These are phyloP conservation scores for Trichosporon inkin DNA, from an alignment of 1,284 basidiomycete species.

Conservation along the genomic window DNA sequence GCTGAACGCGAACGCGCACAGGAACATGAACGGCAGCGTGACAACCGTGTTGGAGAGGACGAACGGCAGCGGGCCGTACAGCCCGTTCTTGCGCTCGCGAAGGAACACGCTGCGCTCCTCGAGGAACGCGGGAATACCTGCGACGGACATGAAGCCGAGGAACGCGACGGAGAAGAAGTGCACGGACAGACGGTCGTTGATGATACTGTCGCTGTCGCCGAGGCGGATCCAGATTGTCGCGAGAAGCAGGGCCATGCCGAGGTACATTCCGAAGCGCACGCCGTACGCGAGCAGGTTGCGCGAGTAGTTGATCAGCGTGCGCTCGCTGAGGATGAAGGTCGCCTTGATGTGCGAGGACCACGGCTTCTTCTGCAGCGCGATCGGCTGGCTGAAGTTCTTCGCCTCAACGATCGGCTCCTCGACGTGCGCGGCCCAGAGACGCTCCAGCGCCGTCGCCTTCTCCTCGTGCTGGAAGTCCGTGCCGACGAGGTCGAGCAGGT, in stretches of 20 bases:
- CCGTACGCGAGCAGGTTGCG: constrained; percentile 59
- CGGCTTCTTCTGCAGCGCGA: not conserved
- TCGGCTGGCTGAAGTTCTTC: constrained; percentile 5
- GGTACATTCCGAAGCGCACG: constrained; percentile 61
- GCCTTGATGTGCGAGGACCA: constrained; percentile 6
- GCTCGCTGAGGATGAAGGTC: constrained; percentile 17
- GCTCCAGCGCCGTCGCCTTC: constrained; percentile 6
- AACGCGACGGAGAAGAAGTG: constrained; percentile 61
- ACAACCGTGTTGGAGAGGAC: constrained; percentile 43
- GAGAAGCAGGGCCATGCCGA: constrained; percentile 58
- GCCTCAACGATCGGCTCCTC: not conserved
- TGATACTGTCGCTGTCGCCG: constrained; percentile 42
- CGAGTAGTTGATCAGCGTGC: constrained; percentile 26
- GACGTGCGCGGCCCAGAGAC: constrained; percentile 10
- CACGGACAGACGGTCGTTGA: constrained; percentile 44
- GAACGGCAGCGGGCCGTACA: constrained; percentile 41
- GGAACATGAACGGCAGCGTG: constrained; percentile 47
- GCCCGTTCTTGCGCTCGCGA: constrained; percentile 39
- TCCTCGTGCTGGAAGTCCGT: constrained; percentile 27
- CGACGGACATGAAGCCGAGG: constrained; percentile 56
- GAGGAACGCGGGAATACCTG: constrained; percentile 43
- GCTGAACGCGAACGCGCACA: constrained; percentile 36
- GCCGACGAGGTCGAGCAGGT: constrained; percentile 34
- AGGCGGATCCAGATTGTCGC: constrained; percentile 62
- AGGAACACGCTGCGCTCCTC: constrained; percentile 50